Conservation (phyloP, 2,329 filamentous ascomycete genomes). For the Paraconiothyrium sp. region DNA sequence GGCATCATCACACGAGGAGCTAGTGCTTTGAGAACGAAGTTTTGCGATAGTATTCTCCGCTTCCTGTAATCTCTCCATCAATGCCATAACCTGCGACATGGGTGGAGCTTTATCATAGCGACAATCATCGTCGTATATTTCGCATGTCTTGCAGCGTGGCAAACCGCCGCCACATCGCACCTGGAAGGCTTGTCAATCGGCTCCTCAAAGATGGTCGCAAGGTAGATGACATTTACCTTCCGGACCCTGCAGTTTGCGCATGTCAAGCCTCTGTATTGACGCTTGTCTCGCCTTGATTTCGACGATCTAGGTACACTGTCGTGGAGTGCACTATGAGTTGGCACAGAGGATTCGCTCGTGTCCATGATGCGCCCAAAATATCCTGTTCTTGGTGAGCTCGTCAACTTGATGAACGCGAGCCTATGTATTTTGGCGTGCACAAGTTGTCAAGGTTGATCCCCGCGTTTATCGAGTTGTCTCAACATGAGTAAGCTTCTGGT, state of each 20-base stretch:
- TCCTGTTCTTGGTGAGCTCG: neutral
- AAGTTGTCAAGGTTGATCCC: neutral
- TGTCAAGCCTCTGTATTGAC: conserved; percentile 15
- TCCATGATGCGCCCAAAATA: neutral
- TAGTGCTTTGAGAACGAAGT: conserved; percentile 3
- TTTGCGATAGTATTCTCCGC: conserved; percentile 9
- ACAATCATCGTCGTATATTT: conserved; percentile 43
- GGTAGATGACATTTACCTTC: conserved; percentile 16
- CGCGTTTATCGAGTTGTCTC: neutral
- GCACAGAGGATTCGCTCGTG: neutral
- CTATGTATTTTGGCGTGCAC: neutral
- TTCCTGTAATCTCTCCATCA: conserved; percentile 35
- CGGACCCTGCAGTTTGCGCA: conserved; percentile 18
- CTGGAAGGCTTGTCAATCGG: neutral
- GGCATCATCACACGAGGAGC: neutral
- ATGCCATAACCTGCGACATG: conserved; percentile 43
- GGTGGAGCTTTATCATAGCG: conserved; percentile 46
- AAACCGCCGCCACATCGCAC: conserved; percentile 40
- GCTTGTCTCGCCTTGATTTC: neutral
- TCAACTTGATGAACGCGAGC: neutral
- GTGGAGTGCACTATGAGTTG: neutral
- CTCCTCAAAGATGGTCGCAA: neutral
- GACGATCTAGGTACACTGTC: neutral
- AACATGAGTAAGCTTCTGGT: neutral
- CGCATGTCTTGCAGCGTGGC: conserved; percentile 44